Evolutionary conservation across 148 eudicot genomes (phyloP).

Genomic region (Vaccinium myrtillus): DNA sequence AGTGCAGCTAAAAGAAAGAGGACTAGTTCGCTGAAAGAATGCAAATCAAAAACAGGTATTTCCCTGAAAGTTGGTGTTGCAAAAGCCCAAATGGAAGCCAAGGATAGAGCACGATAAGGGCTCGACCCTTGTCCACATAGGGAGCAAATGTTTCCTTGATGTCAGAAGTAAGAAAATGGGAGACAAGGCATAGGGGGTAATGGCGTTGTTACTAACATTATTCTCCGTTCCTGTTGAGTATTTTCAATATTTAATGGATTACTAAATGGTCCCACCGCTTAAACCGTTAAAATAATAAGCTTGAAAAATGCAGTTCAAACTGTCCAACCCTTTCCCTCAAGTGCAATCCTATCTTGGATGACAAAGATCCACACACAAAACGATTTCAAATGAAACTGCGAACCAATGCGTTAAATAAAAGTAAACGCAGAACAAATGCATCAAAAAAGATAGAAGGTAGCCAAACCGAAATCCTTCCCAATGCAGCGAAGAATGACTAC

Average conservation of each 20-base stretch:
- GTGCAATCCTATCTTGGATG: no score
- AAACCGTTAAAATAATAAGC: no score
- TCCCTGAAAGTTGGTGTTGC: not conserved
- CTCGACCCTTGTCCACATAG: not conserved
- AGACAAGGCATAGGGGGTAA: not conserved
- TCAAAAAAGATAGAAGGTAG: not conserved
- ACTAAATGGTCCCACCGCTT: no score
- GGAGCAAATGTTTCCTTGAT: not conserved
- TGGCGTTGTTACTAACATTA: not conserved
- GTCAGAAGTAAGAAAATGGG: not conserved
- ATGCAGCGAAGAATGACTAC: not conserved
- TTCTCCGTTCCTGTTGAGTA: not conserved
- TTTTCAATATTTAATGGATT: not conserved
- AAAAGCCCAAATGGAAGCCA: not conserved
- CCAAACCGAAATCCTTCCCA: not conserved
- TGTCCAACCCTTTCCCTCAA: no score
- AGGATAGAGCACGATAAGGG: not conserved
- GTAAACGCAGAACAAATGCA: not conserved
- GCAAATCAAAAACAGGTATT: not conserved
- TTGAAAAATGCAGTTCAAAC: no score
- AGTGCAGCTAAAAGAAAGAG: not conserved
- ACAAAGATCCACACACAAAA: no score
- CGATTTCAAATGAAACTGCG: no score
- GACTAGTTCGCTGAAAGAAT: not conserved
- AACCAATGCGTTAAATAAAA: no score